Conservation (phyloP, 2,329 filamentous ascomycete species). For the Fusarium ambrosium region DNA sequence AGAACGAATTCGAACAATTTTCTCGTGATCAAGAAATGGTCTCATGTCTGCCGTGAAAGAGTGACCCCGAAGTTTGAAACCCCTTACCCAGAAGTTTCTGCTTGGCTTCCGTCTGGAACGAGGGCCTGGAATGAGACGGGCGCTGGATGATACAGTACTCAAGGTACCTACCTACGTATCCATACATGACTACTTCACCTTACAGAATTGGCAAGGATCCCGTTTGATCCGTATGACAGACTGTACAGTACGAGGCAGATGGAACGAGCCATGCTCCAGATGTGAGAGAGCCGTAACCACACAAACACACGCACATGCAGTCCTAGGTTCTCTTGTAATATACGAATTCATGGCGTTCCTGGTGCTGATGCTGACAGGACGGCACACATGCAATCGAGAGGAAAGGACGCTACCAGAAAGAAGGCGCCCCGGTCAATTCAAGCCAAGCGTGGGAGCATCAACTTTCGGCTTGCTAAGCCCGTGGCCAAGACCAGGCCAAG, state of each 20-base stretch:
- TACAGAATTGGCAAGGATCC: slow-evolving; percentile 17
- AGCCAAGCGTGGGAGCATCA: slow-evolving; percentile 10
- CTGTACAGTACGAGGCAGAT: neutral
- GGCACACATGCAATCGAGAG: neutral
- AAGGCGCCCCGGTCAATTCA: slow-evolving; percentile 17
- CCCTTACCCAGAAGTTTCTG: slow-evolving; percentile 29
- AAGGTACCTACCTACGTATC: neutral
- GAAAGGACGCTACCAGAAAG: neutral
- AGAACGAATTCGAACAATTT: neutral
- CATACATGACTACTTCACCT: neutral
- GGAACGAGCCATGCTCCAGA: slow-evolving; percentile 7
- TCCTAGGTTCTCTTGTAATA: neutral
- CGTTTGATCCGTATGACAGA: neutral
- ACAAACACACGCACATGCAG: neutral
- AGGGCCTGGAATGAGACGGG: slow-evolving; percentile 27
- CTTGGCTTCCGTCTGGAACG: slow-evolving; percentile 28
- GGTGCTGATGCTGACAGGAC: slow-evolving; percentile 7
- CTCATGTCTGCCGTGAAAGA: slow-evolving; percentile 21
- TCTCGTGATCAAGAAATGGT: neutral
- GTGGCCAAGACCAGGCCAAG: slow-evolving; percentile 37
- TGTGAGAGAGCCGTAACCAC: neutral
- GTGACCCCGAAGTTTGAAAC: slow-evolving; percentile 14
- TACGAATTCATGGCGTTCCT: slow-evolving; percentile 1
- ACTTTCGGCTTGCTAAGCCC: slow-evolving; percentile 31
- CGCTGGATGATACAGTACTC: slow-evolving; percentile 4